Percentiles rank a stretch among this genome's conserved stretches.
Conservation (phyloP, 23 red algal species). For the Agarophyton chilense region DNA sequence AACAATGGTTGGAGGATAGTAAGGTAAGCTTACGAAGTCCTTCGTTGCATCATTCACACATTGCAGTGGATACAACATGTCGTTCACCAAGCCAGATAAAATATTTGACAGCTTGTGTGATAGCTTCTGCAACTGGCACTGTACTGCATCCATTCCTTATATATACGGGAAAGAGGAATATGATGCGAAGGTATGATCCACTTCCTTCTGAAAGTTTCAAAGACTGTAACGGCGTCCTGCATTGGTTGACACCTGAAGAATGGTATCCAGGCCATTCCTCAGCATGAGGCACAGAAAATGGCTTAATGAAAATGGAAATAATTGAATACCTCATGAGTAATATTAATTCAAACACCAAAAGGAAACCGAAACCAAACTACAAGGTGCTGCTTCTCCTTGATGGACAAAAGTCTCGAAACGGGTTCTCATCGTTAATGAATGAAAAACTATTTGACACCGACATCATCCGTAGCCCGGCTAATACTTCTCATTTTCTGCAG, state of each 20-base stretch:
- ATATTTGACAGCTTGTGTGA: background rate
- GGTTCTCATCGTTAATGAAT: background rate
- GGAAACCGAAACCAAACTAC: background rate
- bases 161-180: background rate
- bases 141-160: background rate
- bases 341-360: background rate
- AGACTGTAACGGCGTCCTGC: background rate
- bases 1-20: background rate
- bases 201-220: background rate
- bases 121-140: background rate
- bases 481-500: conserved; percentile 21
- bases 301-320: too few relatives aligned
- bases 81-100: background rate
- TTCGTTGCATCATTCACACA: background rate
- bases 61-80: background rate
- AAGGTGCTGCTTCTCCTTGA: background rate
- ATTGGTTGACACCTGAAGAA: background rate
- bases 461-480: background rate
- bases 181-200: background rate
- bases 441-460: background rate
- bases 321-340: background rate
- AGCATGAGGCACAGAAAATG: background rate
- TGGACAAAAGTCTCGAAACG: background rate
- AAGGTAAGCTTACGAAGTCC: background rate
- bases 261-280: background rate